phyloP scores from a whole-genome alignment of 1,284 basidiomycete species.

The Paramarasmius palmivorus region DNA sequence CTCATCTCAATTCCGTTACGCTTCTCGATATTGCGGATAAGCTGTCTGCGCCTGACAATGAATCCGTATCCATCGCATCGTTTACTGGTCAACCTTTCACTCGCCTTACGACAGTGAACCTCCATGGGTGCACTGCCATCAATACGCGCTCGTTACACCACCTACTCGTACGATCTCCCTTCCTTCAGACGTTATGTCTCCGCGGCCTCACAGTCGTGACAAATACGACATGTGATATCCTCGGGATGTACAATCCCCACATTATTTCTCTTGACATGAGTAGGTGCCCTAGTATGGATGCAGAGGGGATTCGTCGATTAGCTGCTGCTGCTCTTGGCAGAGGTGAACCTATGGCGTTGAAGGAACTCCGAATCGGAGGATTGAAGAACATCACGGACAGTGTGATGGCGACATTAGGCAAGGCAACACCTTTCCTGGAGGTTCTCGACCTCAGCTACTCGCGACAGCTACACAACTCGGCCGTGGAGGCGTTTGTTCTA shows the following conservation, averaged over 20 bases:
- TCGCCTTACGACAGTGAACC: constrained; percentile 68
- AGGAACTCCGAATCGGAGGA: constrained; percentile 65
- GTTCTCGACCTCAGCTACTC: constrained; percentile 82
- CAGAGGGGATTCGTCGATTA: constrained; percentile 55
- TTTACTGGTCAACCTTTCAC: constrained; percentile 42
- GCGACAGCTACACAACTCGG: constrained; percentile 70
- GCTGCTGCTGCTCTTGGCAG: constrained; percentile 42
- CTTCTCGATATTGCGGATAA: constrained; percentile 53
- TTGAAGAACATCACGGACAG: constrained; percentile 60
- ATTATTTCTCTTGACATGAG: constrained; percentile 72
- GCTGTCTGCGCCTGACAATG: constrained; percentile 35
- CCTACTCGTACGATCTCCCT: constrained; percentile 70
- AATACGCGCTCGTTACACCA: constrained; percentile 67
- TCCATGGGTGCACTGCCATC: constrained; percentile 73
- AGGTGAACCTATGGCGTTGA: constrained; percentile 48
- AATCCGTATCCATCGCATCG: constrained; percentile 23
- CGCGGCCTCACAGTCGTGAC: constrained; percentile 71
- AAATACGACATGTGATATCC: constrained; percentile 69
- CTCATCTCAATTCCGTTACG: constrained; percentile 48
- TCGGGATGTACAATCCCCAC: constrained; percentile 55
- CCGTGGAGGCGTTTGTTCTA: constrained; percentile 70
- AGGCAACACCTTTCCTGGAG: constrained; percentile 70
- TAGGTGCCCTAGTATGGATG: constrained; percentile 71
- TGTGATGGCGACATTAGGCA: constrained; percentile 62
- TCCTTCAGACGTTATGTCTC: constrained; percentile 60